Percentiles rank a stretch among this genome's conserved stretches.
Conservation (phyloP, 1,284 basidiomycete species). For the Cerioporus squamosus region DNA sequence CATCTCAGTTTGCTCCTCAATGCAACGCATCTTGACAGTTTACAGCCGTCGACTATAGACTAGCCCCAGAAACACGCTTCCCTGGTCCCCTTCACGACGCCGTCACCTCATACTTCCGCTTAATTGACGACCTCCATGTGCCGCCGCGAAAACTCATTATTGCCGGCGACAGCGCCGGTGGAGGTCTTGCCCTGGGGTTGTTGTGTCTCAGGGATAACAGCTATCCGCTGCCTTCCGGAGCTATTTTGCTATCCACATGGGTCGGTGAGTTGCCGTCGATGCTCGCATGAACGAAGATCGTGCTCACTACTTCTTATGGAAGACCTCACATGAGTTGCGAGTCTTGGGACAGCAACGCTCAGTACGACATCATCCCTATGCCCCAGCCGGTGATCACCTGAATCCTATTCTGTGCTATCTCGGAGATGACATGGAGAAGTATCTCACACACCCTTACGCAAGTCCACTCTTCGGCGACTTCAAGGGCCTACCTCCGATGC, state of each 20-base stretch:
- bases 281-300: neutral
- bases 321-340: constrained; percentile 96
- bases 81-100: constrained; percentile 94
- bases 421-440: constrained; percentile 83
- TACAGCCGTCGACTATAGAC: constrained; percentile 93
- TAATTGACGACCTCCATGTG: constrained; percentile 89
- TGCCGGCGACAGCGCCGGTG: constrained; percentile 93
- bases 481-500: constrained; percentile 83
- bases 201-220: constrained; percentile 90
- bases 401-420: constrained; percentile 95
- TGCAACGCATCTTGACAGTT: neutral
- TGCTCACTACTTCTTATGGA: constrained; percentile 6
- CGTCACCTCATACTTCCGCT: constrained; percentile 85
- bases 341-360: constrained; percentile 94
- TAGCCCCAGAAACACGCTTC: constrained; percentile 94
- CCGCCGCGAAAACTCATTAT: constrained; percentile 90
- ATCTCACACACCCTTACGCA: constrained; percentile 95
- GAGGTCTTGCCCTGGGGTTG: constrained; percentile 84
- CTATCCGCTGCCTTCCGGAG: constrained; percentile 81
- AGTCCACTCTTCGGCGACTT: constrained; percentile 96
- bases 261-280: constrained; percentile 64
- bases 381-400: constrained; percentile 81
- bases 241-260: constrained; percentile 92
- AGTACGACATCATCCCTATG: constrained; percentile 80
- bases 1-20: neutral